Evolutionary conservation across 192 early-diverging fungal species (phyloP), one percentile per base, ranked within the genome.

Genomic region (Gaertneriomyces sp.): DNA sequence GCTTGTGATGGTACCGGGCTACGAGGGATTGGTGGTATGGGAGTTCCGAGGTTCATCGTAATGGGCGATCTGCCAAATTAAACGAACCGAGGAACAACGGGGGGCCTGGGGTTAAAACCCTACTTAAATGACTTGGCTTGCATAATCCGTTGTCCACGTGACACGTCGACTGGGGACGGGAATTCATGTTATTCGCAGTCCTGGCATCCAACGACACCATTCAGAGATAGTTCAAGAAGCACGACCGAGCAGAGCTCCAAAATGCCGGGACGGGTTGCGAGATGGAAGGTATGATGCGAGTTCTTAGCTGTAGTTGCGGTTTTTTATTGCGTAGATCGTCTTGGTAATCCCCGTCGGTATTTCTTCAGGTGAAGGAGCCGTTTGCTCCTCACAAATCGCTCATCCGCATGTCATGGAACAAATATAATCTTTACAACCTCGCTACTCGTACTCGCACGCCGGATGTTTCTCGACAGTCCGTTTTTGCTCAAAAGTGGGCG

Each of bases 321-420:
- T 33, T 33, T 33, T 33, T 33, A 1, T 33, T 33, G 25, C 25
- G 2, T 33, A 33, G 25, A 33, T 33, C 47, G 47, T 49, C 2
- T 49, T 49, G 47, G 12, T 12, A 49, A 12, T 49, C 16, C 12
- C 47, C 47, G 47, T 49, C 47, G 47, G 47, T 17, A n/a, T 49
- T 49, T 56, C 2, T 56, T 19, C 63, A 74, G 73, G 75, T 80
- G 49, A 69, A 70, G 53, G 66, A 77, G 38, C 76, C 72, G 8
- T 79, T 73, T 64, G 47, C 50, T 53, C 70, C 71, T 16, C 7
- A 55, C 56, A 77, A 87, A 59, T 74, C 82, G 61, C 85, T 96
- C 53, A 81, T 94, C 55, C 89, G 93, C 61, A 92, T 96, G 93
- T 92, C 92, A 45, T 98, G 96, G 96, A 86, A 94, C 82, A 88